A percentile compares a stretch with the other conserved stretches of the same genome.
These are phyloP conservation scores for Teunomyces panamensis DNA, from an alignment of 805 yeast species.

Conservation along the genomic window DNA sequence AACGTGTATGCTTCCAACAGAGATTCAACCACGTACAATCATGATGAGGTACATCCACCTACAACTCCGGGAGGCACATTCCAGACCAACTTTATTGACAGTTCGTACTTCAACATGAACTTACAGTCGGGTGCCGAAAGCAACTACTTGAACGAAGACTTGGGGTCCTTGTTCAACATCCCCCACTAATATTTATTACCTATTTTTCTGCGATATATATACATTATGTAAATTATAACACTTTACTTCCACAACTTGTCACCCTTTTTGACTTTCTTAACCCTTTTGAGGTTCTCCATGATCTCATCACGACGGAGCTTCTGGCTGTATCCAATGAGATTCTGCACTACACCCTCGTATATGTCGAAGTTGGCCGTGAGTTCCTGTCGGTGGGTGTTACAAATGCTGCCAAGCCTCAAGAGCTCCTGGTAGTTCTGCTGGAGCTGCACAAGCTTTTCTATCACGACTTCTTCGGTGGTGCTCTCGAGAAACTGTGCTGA, in stretches of 20 bases:
- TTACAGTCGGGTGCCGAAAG: constrained; percentile 33
- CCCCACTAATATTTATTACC: constrained; percentile 8
- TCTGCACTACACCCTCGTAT: constrained; percentile 85
- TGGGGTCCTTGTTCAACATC: constrained; percentile 30
- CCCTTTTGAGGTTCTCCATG: constrained; percentile 24
- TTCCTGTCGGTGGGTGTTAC: constrained; percentile 51
- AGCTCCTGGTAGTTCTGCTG: constrained; percentile 24
- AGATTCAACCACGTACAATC: not conserved
- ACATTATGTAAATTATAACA: not conserved
- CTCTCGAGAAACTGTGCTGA: constrained; percentile 23
- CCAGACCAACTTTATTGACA: constrained; percentile 40
- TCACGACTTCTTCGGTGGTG: constrained; percentile 12
- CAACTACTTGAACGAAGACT: constrained; percentile 20
- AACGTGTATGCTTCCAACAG: constrained; percentile 31
- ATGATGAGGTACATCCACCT: constrained; percentile 4
- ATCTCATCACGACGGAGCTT: constrained; percentile 56
- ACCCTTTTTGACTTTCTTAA: constrained; percentile 3
- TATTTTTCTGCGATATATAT: not conserved
- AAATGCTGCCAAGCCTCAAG: constrained; percentile 35
- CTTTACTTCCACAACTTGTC: constrained; percentile 12
- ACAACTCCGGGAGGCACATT: constrained; percentile 27
- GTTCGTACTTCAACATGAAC: constrained; percentile 42
- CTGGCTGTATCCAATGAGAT: constrained; percentile 87
- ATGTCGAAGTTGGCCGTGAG: constrained; percentile 65
- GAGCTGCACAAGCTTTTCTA: constrained; percentile 34